A percentile compares a stretch with the other conserved stretches of the same genome.
These are phyloP conservation scores for Yamadazyma trypodendri DNA, from an alignment of 1,139 yeast species.

Conservation along the genomic window DNA sequence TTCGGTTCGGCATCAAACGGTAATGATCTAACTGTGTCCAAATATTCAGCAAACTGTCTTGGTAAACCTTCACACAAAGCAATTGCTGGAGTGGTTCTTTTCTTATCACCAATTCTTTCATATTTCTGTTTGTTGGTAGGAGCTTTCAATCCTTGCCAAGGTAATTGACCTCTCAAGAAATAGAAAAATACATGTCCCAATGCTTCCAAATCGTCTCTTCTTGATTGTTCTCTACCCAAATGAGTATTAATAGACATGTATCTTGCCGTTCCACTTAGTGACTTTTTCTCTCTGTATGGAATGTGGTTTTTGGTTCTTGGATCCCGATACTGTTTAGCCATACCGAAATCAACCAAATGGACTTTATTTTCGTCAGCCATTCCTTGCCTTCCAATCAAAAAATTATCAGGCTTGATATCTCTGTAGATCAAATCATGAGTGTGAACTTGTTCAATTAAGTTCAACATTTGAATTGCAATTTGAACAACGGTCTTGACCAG, in stretches of 20 bases:
- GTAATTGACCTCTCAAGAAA: slow-evolving; percentile 88
- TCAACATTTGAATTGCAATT: slow-evolving; percentile 90
- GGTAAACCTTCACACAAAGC: slow-evolving; percentile 85
- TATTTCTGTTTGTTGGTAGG: slow-evolving; percentile 95
- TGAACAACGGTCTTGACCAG: slow-evolving; percentile 85
- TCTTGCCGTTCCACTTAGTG: slow-evolving; percentile 94
- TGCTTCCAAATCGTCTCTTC: slow-evolving; percentile 95
- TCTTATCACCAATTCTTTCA: slow-evolving; percentile 94
- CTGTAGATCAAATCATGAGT: slow-evolving; percentile 87
- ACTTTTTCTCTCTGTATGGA: slow-evolving; percentile 92
- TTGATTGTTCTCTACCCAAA: slow-evolving; percentile 91
- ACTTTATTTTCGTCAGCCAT: slow-evolving; percentile 50
- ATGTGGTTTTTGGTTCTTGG: slow-evolving; percentile 94
- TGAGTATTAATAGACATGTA: slow-evolving; percentile 98
- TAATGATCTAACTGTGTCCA: slow-evolving; percentile 77
- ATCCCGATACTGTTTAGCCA: slow-evolving; percentile 97
- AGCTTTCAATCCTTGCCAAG: slow-evolving; percentile 99
- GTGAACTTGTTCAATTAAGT: slow-evolving; percentile 83
- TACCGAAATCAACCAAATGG: slow-evolving; percentile 84
- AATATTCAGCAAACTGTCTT: slow-evolving; percentile 80
- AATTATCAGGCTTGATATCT: slow-evolving; percentile 95
- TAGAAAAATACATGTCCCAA: slow-evolving; percentile 94
- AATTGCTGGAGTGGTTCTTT: slow-evolving; percentile 77
- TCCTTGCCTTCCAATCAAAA: slow-evolving; percentile 74
- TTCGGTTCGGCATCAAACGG: slow-evolving; percentile 95